Evolutionary conservation across 1,139 yeast species (phyloP).

Genomic region (Saccharomycopsis hybrid): DNA sequence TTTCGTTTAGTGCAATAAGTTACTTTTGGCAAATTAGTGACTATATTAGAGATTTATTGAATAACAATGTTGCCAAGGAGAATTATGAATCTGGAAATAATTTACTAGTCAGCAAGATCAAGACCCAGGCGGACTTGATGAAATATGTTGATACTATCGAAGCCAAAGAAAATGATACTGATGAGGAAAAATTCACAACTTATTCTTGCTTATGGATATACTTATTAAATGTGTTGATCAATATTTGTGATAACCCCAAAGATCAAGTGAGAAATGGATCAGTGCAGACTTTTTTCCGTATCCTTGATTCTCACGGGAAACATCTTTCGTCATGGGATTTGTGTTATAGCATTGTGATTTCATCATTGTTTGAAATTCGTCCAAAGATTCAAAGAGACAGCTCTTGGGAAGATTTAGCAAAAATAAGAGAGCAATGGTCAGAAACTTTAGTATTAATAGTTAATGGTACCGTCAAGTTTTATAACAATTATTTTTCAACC

Average conservation of each 20-base stretch:
- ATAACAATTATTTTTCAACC: slow-evolving; percentile 37
- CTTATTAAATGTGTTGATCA: slow-evolving; percentile 53
- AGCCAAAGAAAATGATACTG: slow-evolving; percentile 3
- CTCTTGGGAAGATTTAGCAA: slow-evolving; percentile 19
- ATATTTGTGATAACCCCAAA: slow-evolving; percentile 55
- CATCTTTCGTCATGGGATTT: slow-evolving; percentile 51
- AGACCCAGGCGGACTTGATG: slow-evolving; percentile 26
- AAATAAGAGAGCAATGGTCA: slow-evolving; percentile 36
- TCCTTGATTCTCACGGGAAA: slow-evolving; percentile 71
- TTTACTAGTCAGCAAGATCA: slow-evolving; percentile 18
- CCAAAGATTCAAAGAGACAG: slow-evolving; percentile 12
- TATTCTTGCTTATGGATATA: slow-evolving; percentile 50
- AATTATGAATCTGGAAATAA: slow-evolving; percentile 1
- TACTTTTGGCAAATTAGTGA: slow-evolving; percentile 91
- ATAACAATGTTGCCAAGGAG: slow-evolving; percentile 4
- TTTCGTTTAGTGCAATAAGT: slow-evolving; percentile 84
- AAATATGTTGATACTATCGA: slow-evolving; percentile 22
- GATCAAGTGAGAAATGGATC: slow-evolving; percentile 87
- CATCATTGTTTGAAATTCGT: slow-evolving; percentile 32
- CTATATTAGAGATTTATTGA: slow-evolving; percentile 39
- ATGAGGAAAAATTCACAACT: slow-evolving; percentile 17
- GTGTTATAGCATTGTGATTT: slow-evolving; percentile 46
- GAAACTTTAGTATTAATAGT: slow-evolving; percentile 53
- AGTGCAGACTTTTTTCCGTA: slow-evolving; percentile 78
- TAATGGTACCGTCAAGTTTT: slow-evolving; percentile 52